Percentiles rank a stretch among this genome's conserved stretches.
phyloP scores from a whole-genome alignment of 352 stramenopile genomes.

The Aphanomyces stellatus region DNA sequence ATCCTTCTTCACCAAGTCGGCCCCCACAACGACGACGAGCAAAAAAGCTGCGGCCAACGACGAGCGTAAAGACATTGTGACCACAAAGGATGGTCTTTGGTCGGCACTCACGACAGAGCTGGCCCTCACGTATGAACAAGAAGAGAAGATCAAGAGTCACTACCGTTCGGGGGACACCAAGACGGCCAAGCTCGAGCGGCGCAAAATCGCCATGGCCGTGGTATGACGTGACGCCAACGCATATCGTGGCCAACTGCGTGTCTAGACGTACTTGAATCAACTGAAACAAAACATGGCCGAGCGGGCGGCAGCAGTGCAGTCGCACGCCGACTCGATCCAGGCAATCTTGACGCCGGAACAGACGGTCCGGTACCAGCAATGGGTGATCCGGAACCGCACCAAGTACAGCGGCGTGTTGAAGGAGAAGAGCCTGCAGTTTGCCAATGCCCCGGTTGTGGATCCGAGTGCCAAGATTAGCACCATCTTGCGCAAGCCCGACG shows the following conservation, averaged over 20 bases:
- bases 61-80: constrained; percentile 40
- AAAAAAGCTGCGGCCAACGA: constrained; percentile 39
- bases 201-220: constrained; percentile 72
- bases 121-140: constrained; percentile 82
- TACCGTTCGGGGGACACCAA: constrained; percentile 77
- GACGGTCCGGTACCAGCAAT: constrained; percentile 72
- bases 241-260: neutral
- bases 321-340: constrained; percentile 71
- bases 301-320: constrained; percentile 61
- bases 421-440: neutral
- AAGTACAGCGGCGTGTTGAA: constrained; percentile 4
- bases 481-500: constrained; percentile 76
- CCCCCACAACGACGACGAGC: constrained; percentile 35
- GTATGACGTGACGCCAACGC: constrained; percentile 28
- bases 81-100: constrained; percentile 80
- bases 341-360: constrained; percentile 81
- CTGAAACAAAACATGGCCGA: constrained; percentile 77
- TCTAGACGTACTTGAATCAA: constrained; percentile 83
- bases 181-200: constrained; percentile 69
- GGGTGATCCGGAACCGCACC: constrained; percentile 66
- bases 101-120: constrained; percentile 65
- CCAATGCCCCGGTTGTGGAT: constrained; percentile 4
- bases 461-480: constrained; percentile 22
- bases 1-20: constrained; percentile 67
- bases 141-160: constrained; percentile 81